phyloP scores from a whole-genome alignment of 2,329 filamentous ascomycete species.

The Fusarium staphyleae region DNA sequence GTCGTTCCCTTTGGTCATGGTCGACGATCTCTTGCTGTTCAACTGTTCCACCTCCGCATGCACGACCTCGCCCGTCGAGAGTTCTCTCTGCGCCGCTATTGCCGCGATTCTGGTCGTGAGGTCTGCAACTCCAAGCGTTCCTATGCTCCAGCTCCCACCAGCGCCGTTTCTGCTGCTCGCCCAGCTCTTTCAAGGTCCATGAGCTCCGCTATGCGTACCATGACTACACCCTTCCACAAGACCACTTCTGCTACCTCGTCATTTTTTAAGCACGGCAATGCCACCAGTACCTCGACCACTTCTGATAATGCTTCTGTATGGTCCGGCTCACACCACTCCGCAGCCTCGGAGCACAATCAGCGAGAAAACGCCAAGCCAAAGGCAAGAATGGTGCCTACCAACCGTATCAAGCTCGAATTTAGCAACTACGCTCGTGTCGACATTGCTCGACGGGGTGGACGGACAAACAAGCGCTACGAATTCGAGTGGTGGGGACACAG shows the following conservation, averaged over 20 bases:
- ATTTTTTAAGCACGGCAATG: constrained; percentile 32
- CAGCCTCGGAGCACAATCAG: constrained; percentile 26
- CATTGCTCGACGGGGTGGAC: constrained; percentile 71
- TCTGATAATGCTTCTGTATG: constrained; percentile 38
- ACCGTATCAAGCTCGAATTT: constrained; percentile 89
- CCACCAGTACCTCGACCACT: constrained; percentile 18
- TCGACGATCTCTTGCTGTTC: constrained; percentile 70
- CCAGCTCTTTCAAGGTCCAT: constrained; percentile 56
- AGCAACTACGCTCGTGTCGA: constrained; percentile 97
- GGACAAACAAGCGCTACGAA: constrained; percentile 77
- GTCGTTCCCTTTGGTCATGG: constrained; percentile 65
- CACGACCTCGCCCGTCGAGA: constrained; percentile 85
- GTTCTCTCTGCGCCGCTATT: constrained; percentile 91
- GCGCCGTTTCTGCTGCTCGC: constrained; percentile 46
- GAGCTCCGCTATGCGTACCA: constrained; percentile 55
- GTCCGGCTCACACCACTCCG: constrained; percentile 35
- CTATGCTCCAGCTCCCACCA: constrained; percentile 49
- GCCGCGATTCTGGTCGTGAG: constrained; percentile 89
- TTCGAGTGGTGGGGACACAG: constrained; percentile 92
- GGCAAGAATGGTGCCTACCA: constrained; percentile 63
- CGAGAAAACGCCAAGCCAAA: constrained; percentile 44
- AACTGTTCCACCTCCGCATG: constrained; percentile 94
- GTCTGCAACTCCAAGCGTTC: constrained; percentile 85
- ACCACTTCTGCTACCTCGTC: constrained; percentile 36
- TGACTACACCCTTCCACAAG: constrained; percentile 48